Evolutionary conservation across 2,329 filamentous ascomycete genomes (phyloP).

Genomic region (Epichloe bromicola): DNA sequence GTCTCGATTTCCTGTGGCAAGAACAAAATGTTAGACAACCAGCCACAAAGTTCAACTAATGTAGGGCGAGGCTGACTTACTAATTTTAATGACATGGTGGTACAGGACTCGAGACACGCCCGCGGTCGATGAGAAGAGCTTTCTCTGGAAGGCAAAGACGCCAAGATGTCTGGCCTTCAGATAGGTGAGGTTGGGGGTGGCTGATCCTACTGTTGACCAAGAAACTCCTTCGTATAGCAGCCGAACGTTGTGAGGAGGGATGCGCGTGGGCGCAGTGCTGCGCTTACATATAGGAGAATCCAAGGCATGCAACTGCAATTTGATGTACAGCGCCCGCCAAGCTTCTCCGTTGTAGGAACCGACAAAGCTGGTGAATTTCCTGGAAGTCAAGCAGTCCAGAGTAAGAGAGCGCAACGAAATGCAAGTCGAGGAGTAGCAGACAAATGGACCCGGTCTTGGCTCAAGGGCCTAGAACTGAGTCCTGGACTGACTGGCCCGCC

Average conservation of each 20-base stretch:
- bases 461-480: background rate
- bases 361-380: background rate
- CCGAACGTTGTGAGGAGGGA: background rate
- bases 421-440: background rate
- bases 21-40: background rate
- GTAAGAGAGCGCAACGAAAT: background rate
- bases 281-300: background rate
- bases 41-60: background rate
- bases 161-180: background rate
- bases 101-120: background rate
- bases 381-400: background rate
- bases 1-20: constrained; percentile 81
- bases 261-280: background rate
- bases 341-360: background rate
- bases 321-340: background rate
- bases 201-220: background rate
- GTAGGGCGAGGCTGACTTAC: constrained; percentile 22
- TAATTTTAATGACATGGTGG: constrained; percentile 46
- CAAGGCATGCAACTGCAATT: background rate
- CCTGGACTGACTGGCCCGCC: background rate
- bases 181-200: background rate
- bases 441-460: constrained; percentile 1
- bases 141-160: background rate
- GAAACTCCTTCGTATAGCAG: background rate
- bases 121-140: constrained; percentile 1